Evolutionary conservation across 2,329 filamentous ascomycete species (phyloP).

Genomic region (Ophiostoma australiae): DNA sequence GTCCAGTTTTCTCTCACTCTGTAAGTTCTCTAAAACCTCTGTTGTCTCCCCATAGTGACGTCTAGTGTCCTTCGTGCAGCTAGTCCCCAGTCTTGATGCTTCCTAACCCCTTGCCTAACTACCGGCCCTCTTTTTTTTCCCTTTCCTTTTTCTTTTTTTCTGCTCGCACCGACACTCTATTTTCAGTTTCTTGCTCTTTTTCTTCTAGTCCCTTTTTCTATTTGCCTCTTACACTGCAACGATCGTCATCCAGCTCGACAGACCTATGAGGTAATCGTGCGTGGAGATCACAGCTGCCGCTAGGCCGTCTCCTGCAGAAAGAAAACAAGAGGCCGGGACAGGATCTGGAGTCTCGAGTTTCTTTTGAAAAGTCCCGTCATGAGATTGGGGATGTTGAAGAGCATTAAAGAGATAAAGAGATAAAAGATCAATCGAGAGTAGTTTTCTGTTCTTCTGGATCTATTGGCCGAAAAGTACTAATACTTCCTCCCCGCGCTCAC

Average conservation of each 20-base stretch:
- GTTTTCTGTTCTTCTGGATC: background rate
- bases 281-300: background rate
- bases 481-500: background rate
- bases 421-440: background rate
- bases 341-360: background rate
- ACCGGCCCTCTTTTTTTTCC: conserved; percentile 7
- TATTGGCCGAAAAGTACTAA: background rate
- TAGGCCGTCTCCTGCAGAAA: background rate
- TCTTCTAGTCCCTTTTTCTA: background rate
- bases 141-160: background rate
- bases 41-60: background rate
- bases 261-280: conserved; percentile 23
- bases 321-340: conserved; percentile 2
- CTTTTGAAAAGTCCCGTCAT: background rate
- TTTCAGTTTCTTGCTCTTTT: background rate
- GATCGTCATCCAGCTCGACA: conserved; percentile 13
- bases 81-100: background rate
- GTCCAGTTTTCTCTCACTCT: background rate
- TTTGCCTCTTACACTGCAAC: background rate
- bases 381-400: background rate
- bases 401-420: background rate
- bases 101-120: background rate
- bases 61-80: background rate
- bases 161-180: background rate
- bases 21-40: background rate